These are phyloP conservation scores for Melanogaster broomeanus DNA, from an alignment of 768 basidiomycete species.

Conservation along the genomic window DNA sequence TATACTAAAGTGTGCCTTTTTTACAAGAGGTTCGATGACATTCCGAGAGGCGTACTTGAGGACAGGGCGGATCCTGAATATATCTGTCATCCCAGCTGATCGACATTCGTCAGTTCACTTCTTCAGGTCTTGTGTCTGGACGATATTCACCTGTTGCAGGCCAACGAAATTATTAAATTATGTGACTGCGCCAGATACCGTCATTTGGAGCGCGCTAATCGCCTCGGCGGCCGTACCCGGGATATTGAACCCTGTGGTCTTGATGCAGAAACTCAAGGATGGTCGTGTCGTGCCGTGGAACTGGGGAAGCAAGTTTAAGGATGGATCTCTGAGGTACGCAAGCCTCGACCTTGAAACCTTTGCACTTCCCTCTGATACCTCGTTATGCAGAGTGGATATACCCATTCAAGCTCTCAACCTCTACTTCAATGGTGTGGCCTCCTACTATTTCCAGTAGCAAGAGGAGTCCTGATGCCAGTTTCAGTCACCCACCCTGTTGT, in stretches of 20 bases:
- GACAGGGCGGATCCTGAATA: slow-evolving; percentile 91
- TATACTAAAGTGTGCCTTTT: slow-evolving; percentile 73
- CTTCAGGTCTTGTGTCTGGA: neutral
- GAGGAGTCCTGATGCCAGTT: slow-evolving; percentile 2
- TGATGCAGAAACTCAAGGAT: slow-evolving; percentile 88
- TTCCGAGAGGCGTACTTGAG: slow-evolving; percentile 93
- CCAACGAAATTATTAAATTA: slow-evolving; percentile 97
- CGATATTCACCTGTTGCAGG: too few species aligned
- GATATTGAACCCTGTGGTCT: slow-evolving; percentile 90
- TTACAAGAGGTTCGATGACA: slow-evolving; percentile 91
- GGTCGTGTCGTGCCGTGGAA: slow-evolving; percentile 88
- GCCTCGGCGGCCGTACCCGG: slow-evolving; percentile 96
- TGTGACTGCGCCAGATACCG: slow-evolving; percentile 90
- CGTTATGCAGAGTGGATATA: slow-evolving; percentile 77
- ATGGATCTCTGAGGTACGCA: slow-evolving; percentile 79
- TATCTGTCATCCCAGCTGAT: slow-evolving; percentile 90
- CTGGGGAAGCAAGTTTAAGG: slow-evolving; percentile 93
- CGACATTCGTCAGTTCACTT: slow-evolving; percentile 67
- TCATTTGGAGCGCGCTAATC: slow-evolving; percentile 79
- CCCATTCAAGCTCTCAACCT: slow-evolving; percentile 85
- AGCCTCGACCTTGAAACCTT: neutral
- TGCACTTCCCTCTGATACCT: neutral
- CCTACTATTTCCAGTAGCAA: slow-evolving; percentile 1
- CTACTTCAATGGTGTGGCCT: slow-evolving; percentile 75
- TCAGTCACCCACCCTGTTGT: slow-evolving; percentile 91